Base-by-base conservation (phyloP, 768 basidiomycete species). In the Lactarius quietus region DNA sequence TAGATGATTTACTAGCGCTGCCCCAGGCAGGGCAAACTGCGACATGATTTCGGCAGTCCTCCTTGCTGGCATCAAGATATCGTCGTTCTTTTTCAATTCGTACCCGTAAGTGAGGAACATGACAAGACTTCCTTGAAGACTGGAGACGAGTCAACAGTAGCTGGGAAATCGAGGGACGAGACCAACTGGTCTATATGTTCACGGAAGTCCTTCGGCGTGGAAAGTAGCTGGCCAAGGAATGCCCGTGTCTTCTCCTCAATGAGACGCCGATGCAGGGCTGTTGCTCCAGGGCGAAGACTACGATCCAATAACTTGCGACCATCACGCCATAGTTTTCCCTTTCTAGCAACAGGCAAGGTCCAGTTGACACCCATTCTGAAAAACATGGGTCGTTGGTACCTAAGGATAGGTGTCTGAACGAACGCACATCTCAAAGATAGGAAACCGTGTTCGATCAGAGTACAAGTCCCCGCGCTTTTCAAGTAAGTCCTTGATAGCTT, bases 401-500 rank as follows among this genome's bases (percentile, higher is more conserved):
- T 15, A 41, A 7, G 14, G n/a, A 33, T 10, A n/a, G n/a, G 20
- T 20, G 31, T 20, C 10, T 5, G 29, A 29, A 23, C 1, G 18
- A 20, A 15, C 29, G 38, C 31, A 43, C 63, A 41, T 33, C 26
- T 54, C 63, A 5, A 31, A n/a, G 29, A 64, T 48, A 18, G 62
- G 28, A 2, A 63, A 23, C 6, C 1, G 26, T 12, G 41, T 36
- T 7, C 62, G 54, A 26, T 56, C 53, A 0, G 62, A 31, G 29
- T 63, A 57, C 18, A 63, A 20, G 10, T 55, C 29, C 14, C 53
- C 53, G 6, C 48, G 48, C 6, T 23, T 51, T 28, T 51, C 48
- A 26, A 51, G 26, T 28, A 51, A 10, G 14, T 51, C 53, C 53
- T 55, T 55, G 17, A 55, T 55, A 17, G 53, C 29, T 12, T 18